Evolutionary conservation across 257 asterid genomes (phyloP).

Genomic region (Scutellaria baicalensis): DNA sequence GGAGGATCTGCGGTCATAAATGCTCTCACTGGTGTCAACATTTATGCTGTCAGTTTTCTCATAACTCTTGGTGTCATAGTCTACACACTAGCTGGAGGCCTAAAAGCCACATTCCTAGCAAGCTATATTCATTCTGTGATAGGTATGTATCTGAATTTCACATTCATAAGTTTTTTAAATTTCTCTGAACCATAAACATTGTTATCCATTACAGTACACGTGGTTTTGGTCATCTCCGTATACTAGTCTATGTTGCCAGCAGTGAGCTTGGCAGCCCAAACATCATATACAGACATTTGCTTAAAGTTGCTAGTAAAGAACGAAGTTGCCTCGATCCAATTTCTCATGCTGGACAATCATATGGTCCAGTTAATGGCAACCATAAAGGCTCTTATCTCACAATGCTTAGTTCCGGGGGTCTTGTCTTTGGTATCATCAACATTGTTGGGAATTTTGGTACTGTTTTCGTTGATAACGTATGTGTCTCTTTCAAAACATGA

Average conservation of each 20-base stretch:
- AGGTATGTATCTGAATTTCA: slow-evolving; percentile 28
- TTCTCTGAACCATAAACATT: too few relatives aligned
- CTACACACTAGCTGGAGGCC: slow-evolving; percentile 88
- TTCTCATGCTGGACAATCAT: slow-evolving; percentile 61
- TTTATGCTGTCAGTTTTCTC: slow-evolving; percentile 88
- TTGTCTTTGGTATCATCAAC: slow-evolving; percentile 86
- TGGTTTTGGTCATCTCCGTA: slow-evolving; percentile 73
- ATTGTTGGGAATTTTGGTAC: slow-evolving; percentile 92
- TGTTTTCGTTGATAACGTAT: slow-evolving; percentile 84
- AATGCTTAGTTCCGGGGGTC: slow-evolving; percentile 89
- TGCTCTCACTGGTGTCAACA: slow-evolving; percentile 88
- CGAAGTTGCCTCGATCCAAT: slow-evolving; percentile 61
- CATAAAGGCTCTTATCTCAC: slow-evolving; percentile 72
- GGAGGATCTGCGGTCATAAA: slow-evolving; percentile 93
- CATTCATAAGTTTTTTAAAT: too few relatives aligned
- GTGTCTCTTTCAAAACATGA: slow-evolving; percentile 6
- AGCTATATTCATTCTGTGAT: slow-evolving; percentile 91
- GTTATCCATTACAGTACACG: slow-evolving; percentile 52
- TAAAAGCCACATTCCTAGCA: slow-evolving; percentile 91
- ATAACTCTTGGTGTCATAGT: slow-evolving; percentile 84
- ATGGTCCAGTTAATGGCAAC: slow-evolving; percentile 80
- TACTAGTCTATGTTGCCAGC: slow-evolving; percentile 70
- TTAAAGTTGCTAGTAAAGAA: slow-evolving; percentile 66
- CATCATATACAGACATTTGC: slow-evolving; percentile 52
- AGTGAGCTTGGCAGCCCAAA: slow-evolving; percentile 83